A percentile compares a stretch with the other conserved stretches of the same genome.
Conservation (phyloP, 345 rosid genomes). For the Eucalyptus pauciflora region DNA sequence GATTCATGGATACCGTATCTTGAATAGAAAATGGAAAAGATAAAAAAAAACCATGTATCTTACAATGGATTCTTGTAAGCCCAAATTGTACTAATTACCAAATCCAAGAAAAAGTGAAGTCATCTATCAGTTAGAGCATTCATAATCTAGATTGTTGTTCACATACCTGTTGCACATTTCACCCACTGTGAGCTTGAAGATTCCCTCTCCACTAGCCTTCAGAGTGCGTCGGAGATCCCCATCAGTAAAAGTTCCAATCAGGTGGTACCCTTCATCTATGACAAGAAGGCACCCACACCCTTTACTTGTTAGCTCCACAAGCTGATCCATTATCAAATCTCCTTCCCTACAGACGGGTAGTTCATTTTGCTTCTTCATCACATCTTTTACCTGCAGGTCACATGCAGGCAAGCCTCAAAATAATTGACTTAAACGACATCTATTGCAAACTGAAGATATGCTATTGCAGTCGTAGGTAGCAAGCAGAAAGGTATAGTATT, state of each 20-base stretch:
- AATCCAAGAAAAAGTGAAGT: background rate
- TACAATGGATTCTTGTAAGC: background rate
- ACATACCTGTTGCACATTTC: conserved; percentile 88
- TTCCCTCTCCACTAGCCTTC: conserved; percentile 77
- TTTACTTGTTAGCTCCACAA: conserved; percentile 84
- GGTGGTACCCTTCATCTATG: conserved; percentile 39
- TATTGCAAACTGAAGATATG: background rate
- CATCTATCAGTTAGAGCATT: background rate
- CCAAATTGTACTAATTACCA: background rate
- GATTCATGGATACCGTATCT: background rate
- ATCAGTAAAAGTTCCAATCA: conserved; percentile 90
- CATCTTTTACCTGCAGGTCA: conserved; percentile 51
- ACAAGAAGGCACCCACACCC: conserved; percentile 96
- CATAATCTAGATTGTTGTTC: background rate
- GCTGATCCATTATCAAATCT: conserved; percentile 88
- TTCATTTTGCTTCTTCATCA: conserved; percentile 87
- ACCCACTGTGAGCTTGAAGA: conserved; percentile 88
- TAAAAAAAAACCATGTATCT: background rate
- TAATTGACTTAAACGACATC: background rate
- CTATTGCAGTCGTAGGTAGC: background rate
- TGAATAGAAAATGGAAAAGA: background rate
- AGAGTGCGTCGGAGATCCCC: conserved; percentile 95
- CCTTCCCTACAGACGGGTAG: conserved; percentile 86
- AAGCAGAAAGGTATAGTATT: background rate
- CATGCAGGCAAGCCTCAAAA: background rate